Conservation (phyloP, 768 basidiomycete genomes). For the Calocybe gangraenosa region DNA sequence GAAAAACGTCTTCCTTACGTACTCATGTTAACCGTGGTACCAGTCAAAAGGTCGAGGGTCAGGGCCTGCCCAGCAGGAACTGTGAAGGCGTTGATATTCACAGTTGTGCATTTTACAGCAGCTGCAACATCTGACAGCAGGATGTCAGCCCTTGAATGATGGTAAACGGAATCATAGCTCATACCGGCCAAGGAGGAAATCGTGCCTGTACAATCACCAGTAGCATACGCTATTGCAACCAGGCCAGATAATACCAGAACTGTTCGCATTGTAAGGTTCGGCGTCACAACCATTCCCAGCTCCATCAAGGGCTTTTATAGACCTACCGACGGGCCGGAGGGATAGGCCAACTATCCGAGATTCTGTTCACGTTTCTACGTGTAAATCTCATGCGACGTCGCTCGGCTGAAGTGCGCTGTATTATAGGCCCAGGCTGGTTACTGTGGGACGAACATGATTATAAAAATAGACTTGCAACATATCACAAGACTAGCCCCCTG, state of each 20-base stretch:
- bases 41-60: conserved; percentile 38
- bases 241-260: conserved; percentile 8
- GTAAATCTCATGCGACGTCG: neutral
- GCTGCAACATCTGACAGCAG: conserved; percentile 34
- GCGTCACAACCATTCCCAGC: neutral
- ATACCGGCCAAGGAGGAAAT: conserved; percentile 45
- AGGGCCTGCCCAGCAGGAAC: conserved; percentile 53
- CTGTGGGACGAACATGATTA: neutral
- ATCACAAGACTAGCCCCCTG: conserved; percentile 1
- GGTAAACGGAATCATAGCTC: no score
- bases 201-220: conserved; percentile 41
- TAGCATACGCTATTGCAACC: conserved; percentile 14
- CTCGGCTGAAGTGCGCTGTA: neutral
- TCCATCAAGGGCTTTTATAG: conserved; percentile 11
- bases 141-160: no score
- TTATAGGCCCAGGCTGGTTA: neutral
- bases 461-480: conserved; percentile 5
- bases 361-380: neutral
- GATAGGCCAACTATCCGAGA: conserved; percentile 1
- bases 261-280: conserved; percentile 9
- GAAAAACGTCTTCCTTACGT: conserved; percentile 17
- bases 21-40: conserved; percentile 59
- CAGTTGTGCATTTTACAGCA: conserved; percentile 53
- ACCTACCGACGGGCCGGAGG: conserved; percentile 10
- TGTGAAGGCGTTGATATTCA: conserved; percentile 53